Evolutionary conservation across 192 early-diverging fungal genomes (phyloP).

Genomic region (Coemansia sp.): DNA sequence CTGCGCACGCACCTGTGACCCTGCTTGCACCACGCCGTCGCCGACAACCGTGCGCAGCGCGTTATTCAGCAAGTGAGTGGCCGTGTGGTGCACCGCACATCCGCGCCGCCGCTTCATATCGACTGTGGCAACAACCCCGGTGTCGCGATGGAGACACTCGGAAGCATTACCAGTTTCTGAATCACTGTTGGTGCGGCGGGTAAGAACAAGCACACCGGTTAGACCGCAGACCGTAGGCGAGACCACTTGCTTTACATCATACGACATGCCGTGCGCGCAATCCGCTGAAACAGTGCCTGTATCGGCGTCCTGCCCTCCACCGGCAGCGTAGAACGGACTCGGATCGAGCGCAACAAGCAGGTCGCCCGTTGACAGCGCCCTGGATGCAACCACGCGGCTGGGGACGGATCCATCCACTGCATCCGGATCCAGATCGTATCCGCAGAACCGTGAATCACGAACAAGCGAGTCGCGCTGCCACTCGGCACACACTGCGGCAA

Average conservation of each 20-base stretch:
- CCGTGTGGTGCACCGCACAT: conserved; percentile 93
- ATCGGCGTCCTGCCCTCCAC: conserved; percentile 94
- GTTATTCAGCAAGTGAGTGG: conserved; percentile 93
- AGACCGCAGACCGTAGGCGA: conserved; percentile 22
- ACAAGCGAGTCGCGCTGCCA: conserved; percentile 63
- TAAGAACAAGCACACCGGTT: conserved; percentile 81
- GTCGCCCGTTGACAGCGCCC: conserved; percentile 52
- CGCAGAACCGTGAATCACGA: conserved; percentile 75
- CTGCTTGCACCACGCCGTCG: conserved; percentile 81
- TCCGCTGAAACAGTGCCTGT: conserved; percentile 75
- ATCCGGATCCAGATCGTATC: conserved; percentile 72
- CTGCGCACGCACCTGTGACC: conserved; percentile 86
- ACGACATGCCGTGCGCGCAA: conserved; percentile 51
- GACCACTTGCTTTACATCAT: conserved; percentile 68
- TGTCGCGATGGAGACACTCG: conserved; percentile 54
- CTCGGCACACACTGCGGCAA: conserved; percentile 78
- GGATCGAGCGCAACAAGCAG: conserved; percentile 78
- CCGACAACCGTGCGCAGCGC: conserved; percentile 83
- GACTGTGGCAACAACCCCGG: conserved; percentile 68
- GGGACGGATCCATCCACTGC: conserved; percentile 69
- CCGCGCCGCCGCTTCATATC: conserved; percentile 86
- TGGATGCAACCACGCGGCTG: conserved; percentile 27
- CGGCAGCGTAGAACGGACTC: conserved; percentile 95
- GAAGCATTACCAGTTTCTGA: conserved; percentile 62
- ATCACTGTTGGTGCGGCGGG: conserved; percentile 78